Evolutionary conservation across 495 filamentous ascomycete species (phyloP).

Genomic region (Penicillium chermesinum): DNA sequence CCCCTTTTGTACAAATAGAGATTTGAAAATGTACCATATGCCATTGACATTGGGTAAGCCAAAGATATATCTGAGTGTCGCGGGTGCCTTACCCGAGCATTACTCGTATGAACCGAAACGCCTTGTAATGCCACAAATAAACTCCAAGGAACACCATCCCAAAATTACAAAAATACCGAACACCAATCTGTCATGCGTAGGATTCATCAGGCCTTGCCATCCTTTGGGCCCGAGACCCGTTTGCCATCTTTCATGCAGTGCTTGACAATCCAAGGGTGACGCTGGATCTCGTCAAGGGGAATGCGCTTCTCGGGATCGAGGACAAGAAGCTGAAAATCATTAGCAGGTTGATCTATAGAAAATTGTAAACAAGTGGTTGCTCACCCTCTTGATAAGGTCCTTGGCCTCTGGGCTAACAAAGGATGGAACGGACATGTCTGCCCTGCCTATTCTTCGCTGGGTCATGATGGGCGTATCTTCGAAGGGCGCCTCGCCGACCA

Average conservation of each 20-base stretch:
- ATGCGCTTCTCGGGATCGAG: conserved; percentile 93
- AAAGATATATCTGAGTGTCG: conserved; percentile 20
- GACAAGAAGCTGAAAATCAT: conserved; percentile 65
- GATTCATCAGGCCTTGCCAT: conserved; percentile 28
- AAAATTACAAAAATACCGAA: conserved; percentile 19
- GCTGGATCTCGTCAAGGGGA: conserved; percentile 79
- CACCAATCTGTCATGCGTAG: conserved; percentile 19
- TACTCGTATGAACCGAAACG: conserved; percentile 15
- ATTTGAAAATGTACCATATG: conserved; percentile 22
- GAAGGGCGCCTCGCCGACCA: conserved; percentile 93
- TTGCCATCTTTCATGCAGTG: conserved; percentile 77
- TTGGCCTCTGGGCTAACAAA: conserved; percentile 88
- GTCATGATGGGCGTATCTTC: conserved; percentile 96
- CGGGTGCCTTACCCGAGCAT: conserved; percentile 11
- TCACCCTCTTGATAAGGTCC: conserved; percentile 87
- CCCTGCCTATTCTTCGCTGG: conserved; percentile 78
- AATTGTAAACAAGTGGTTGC: conserved; percentile 9
- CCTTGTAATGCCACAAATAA: too few relatives aligned
- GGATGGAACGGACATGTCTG: conserved; percentile 86
- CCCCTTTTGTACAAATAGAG: conserved; percentile 21
- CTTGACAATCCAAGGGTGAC: conserved; percentile 95
- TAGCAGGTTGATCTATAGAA: conserved; percentile 11
- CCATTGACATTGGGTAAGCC: conserved; percentile 17
- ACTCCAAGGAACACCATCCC: conserved; percentile 3
- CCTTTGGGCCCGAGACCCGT: conserved; percentile 40